These are phyloP conservation scores for Anisodus acutangulus DNA, from an alignment of 257 asterid species.

Conservation along the genomic window DNA sequence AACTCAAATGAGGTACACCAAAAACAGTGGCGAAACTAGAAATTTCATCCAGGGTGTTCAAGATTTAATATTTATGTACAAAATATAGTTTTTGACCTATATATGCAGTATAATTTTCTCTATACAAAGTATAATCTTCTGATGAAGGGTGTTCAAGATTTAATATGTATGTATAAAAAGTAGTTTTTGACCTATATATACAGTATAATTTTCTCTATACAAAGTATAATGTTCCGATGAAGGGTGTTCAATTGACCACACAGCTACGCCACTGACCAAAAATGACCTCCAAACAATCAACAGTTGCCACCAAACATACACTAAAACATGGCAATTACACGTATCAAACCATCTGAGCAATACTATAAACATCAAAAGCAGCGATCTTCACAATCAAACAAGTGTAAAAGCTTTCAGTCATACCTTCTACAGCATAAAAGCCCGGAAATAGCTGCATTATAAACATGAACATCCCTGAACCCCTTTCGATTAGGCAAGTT, in stretches of 20 bases:
- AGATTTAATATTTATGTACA: conserved; percentile 35
- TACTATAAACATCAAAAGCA: neutral
- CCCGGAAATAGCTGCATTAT: conserved; percentile 84
- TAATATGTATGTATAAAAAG: too few species aligned
- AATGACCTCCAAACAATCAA: neutral
- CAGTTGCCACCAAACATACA: neutral
- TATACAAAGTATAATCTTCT: too few species aligned
- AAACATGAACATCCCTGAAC: conserved; percentile 73
- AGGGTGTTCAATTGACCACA: too few species aligned
- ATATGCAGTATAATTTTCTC: too few species aligned
- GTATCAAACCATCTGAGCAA: conserved; percentile 9
- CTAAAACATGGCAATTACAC: neutral
- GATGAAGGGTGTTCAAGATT: too few species aligned
- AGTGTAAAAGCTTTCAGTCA: neutral
- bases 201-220: neutral
- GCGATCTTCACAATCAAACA: conserved; percentile 18
- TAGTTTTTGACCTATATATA: too few species aligned
- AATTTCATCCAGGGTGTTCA: conserved; percentile 59
- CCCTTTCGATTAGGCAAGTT: conserved; percentile 64
- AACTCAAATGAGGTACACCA: conserved; percentile 25
- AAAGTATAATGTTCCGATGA: conserved; percentile 27
- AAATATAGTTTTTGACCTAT: too few species aligned
- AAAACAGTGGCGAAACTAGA: too few species aligned
- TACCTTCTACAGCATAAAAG: conserved; percentile 74
- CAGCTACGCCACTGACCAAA: too few species aligned